Base-by-base conservation (phyloP, 208 protist genomes). In the Crithidia bombi region DNA sequence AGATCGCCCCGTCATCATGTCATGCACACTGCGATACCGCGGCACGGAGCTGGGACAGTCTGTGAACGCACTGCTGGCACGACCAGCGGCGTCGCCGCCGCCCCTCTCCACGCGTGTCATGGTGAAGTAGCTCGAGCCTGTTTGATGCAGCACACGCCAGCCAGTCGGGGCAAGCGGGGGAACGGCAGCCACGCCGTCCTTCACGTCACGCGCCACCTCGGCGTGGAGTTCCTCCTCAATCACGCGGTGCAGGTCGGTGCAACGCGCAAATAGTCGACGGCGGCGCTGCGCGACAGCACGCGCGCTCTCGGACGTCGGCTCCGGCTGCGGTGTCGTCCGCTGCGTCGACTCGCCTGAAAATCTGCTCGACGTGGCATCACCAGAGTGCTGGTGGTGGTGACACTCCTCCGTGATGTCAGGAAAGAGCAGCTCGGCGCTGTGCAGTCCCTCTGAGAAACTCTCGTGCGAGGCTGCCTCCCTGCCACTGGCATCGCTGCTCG, bases 1-100 rank as follows among this genome's bases (percentile, higher is more conserved):
- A n/a, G 47, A 14, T 26, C 41, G 32, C 43, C 43, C 46, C 1
- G 56, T 63, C 61, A 69, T 49, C 28, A 65, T 65, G 55, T 91
- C 83, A 62, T 86, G 79, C 15, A 93, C 77, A 67, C 88, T 93
- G 43, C 77, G 88, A 46, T 83, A 91, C 5, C 84, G 83, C 21
- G 68, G 68, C 17, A 21, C 56, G 1, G 41, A 25, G 19, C n/a
- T 21, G 3, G 14, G n/a, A n/a, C n/a, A n/a, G n/a, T n/a, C n/a
- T n/a, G n/a, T n/a, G n/a, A n/a, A n/a, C n/a, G n/a, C 38, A 19
- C 11, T 17, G 2, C 7, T 15, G 30, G 17, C 38, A 15, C 43
- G 7, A 19, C 38, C 30, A 21, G 23, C 32, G 14, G 32, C 11
- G 30, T 62, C 57, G 32, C 17, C 0, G 35, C 58, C 59, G 1